Base-by-base conservation (phyloP, 768 basidiomycete species). In the Phlegmacium glaucopus region DNA sequence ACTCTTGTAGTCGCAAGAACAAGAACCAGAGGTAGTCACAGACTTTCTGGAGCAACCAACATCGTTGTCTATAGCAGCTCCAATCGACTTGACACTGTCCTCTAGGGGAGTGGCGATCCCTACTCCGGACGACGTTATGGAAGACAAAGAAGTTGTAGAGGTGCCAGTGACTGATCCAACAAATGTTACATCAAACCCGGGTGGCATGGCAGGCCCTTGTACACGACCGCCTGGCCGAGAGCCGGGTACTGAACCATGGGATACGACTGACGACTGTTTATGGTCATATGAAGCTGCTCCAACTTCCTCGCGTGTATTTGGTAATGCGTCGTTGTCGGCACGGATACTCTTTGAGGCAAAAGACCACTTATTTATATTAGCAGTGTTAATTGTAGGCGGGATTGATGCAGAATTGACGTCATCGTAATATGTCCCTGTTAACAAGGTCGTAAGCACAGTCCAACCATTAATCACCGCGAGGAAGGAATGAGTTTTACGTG, bases 291-390 rank as follows among this genome's bases (percentile, higher is more conserved):
- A 78, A 8, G 76, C 77, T 6, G 71, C 71, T 22, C 68, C 68
- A 4, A 92, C 83, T 44, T 80, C 75, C 46, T 77, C 78, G 18
- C 85, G 79, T 1, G 79, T 78, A 13, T 71, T 67, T 11, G 73
- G 75, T n/a, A 90, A 62, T 0, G 82, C 79, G 1, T 75, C 75
- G 11, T 63, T 65, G 29, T 91, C 87, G 0, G 72, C 75, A n/a
- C 72, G 71, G n/a, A 78, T 79, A 3, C 69, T 60, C 47, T 88
- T 87, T 15, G 81, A 77, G 3, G 85, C 83, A 59, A 94, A 94
- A 0, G 81, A 80, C 92, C 92, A 94, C 68, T 89, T 92, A 67
- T n/a, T n/a, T n/a, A n/a, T n/a, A n/a, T 91, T 93, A 0, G 77
- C 81, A 4, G 93, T 94, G 48, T 87, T 83, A 39, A 78, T 72